phyloP scores from a whole-genome alignment of 805 yeast species.

The Kluyveromyces nonfermentans region DNA sequence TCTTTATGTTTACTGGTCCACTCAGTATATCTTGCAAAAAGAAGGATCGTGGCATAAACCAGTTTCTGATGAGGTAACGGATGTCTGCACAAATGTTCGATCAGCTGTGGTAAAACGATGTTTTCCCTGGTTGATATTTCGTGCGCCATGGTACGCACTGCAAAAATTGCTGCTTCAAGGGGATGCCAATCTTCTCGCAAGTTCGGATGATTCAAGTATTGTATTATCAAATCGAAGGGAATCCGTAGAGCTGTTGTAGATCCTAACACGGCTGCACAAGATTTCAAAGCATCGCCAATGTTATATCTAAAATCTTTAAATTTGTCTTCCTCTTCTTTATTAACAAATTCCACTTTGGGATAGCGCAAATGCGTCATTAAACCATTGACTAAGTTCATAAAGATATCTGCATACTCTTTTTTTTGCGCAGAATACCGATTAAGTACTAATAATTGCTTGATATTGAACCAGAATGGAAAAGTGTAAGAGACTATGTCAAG shows the following conservation, averaged over 20 bases:
- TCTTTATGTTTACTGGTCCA: slow-evolving; percentile 89
- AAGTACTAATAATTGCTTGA: slow-evolving; percentile 50
- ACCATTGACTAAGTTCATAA: slow-evolving; percentile 23
- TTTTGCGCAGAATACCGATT: slow-evolving; percentile 25
- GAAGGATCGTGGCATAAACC: slow-evolving; percentile 86
- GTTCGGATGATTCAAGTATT: slow-evolving; percentile 25
- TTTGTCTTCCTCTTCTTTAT: slow-evolving; percentile 82
- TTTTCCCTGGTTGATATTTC: slow-evolving; percentile 66
- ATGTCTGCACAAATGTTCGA: slow-evolving; percentile 43
- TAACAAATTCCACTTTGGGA: slow-evolving; percentile 53
- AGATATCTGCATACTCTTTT: slow-evolving; percentile 16
- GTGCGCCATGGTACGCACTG: slow-evolving; percentile 89
- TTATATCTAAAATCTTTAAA: slow-evolving; percentile 91
- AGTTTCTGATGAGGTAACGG: slow-evolving; percentile 75
- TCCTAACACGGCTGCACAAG: slow-evolving; percentile 88
- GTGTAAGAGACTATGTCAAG: slow-evolving; percentile 85
- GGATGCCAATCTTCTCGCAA: slow-evolving; percentile 56
- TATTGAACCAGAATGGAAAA: slow-evolving; percentile 82
- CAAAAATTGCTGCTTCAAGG: slow-evolving; percentile 82
- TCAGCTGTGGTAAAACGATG: slow-evolving; percentile 58
- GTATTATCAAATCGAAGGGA: slow-evolving; percentile 55
- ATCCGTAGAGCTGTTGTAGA: slow-evolving; percentile 56
- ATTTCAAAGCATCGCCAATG: slow-evolving; percentile 96
- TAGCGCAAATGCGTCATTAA: slow-evolving; percentile 61
- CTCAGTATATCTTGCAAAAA: slow-evolving; percentile 90